Evolutionary conservation across 345 rosid genomes (phyloP).

Genomic region (Gossypium raimondii): DNA sequence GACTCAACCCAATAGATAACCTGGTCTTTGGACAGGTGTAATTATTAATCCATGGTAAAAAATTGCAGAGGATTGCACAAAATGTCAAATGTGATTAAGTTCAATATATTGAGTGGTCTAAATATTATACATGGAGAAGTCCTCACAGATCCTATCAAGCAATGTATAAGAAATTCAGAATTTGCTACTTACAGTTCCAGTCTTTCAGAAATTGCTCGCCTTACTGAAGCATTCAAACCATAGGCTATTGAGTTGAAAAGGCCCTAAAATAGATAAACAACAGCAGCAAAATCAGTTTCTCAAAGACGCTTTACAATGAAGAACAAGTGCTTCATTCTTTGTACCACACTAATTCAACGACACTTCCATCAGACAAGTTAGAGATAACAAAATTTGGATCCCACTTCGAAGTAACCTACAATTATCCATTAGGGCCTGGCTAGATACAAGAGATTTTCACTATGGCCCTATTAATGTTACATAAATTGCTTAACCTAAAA

Average conservation of each 20-base stretch:
- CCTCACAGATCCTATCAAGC: neutral
- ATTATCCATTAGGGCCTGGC: neutral
- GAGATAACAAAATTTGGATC: neutral
- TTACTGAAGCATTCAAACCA: constrained; percentile 87
- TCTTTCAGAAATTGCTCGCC: constrained; percentile 79
- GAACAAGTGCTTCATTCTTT: neutral
- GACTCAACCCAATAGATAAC: neutral
- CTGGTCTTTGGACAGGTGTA: neutral
- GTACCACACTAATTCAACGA: neutral
- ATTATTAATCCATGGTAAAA: neutral
- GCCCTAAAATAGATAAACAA: constrained; percentile 44
- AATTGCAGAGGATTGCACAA: neutral
- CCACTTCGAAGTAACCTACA: neutral
- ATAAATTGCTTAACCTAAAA: neutral
- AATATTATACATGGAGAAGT: neutral
- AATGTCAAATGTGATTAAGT: neutral
- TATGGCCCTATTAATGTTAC: neutral
- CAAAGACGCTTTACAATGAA: neutral
- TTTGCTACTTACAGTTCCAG: constrained; percentile 64
- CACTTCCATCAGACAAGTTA: neutral
- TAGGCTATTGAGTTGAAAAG: constrained; percentile 94
- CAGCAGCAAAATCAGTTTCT: neutral
- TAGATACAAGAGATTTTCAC: neutral
- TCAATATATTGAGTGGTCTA: neutral
- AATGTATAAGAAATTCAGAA: neutral